Percentiles rank a stretch among this genome's conserved stretches.
These are phyloP conservation scores for Ramicandelaber brevisporus DNA, from an alignment of 192 early-diverging fungal genomes.

Conservation along the genomic window DNA sequence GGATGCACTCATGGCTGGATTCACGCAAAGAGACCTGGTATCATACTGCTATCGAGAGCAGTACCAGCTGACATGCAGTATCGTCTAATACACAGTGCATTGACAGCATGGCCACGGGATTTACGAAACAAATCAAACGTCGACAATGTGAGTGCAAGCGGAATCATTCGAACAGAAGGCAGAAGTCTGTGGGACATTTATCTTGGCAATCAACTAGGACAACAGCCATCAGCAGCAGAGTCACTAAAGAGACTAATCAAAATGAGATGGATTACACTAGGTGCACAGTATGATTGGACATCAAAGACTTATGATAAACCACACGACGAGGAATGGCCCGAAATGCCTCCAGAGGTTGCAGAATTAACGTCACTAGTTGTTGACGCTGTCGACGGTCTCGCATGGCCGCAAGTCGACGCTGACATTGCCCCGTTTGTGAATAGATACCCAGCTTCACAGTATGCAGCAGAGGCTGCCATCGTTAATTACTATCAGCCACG, in stretches of 20 bases:
- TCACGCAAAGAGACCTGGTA: no score
- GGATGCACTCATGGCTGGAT: no score
- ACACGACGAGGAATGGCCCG: conserved; percentile 8
- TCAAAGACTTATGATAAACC: conserved; percentile 51
- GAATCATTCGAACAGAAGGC: no score
- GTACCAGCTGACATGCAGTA: no score
- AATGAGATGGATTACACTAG: conserved; percentile 48
- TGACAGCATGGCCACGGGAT: no score
- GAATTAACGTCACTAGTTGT: conserved; percentile 38
- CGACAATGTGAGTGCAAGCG: no score
- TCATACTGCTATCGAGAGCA: no score
- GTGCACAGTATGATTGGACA: conserved; percentile 59
- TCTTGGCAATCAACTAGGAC: conserved; percentile 6
- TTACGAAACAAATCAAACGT: no score
- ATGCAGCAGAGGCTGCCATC: conserved; percentile 67
- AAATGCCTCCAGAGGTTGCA: conserved; percentile 41
- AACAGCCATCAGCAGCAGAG: conserved; percentile 4
- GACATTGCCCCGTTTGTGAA: conserved; percentile 13
- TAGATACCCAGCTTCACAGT: conserved; percentile 25
- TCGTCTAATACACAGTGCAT: no score
- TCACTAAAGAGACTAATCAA: conserved; percentile 8
- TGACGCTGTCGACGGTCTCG: conserved; percentile 21
- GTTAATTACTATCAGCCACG: conserved; percentile 75
- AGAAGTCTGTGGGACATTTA: no score
- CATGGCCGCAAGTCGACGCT: neutral